A percentile compares a stretch with the other conserved stretches of the same genome.
These are phyloP conservation scores for Alternaria alternata DNA, from an alignment of 2,329 filamentous ascomycete species.

Conservation along the genomic window DNA sequence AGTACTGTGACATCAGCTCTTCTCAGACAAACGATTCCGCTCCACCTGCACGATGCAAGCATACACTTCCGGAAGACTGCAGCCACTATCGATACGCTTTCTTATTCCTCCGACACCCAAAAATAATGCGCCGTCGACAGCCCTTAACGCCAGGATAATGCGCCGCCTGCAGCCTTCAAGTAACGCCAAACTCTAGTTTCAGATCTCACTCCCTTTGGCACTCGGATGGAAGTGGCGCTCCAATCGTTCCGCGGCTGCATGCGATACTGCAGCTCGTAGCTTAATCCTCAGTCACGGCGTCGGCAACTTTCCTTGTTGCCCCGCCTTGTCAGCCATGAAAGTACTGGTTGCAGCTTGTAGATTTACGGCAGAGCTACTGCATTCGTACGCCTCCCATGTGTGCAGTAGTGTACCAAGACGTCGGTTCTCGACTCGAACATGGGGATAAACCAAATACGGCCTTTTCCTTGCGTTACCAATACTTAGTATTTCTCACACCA, in stretches of 20 bases:
- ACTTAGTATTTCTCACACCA: slow-evolving; percentile 1
- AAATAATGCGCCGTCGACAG: slow-evolving; percentile 11
- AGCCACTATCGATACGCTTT: slow-evolving; percentile 29
- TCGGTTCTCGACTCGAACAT: slow-evolving; percentile 4
- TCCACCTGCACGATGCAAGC: slow-evolving; percentile 3
- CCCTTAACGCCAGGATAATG: slow-evolving; percentile 7
- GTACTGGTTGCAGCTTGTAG: slow-evolving; percentile 5
- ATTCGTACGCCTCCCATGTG: slow-evolving; percentile 8
- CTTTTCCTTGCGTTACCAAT: slow-evolving; percentile 5
- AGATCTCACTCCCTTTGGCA: slow-evolving; percentile 1
- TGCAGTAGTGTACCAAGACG: neutral
- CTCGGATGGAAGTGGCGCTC: neutral
- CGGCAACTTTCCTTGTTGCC: slow-evolving; percentile 15
- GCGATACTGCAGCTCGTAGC: neutral
- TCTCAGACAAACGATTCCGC: neutral
- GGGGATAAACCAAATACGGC: neutral
- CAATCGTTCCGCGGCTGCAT: neutral
- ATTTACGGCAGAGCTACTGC: slow-evolving; percentile 12
- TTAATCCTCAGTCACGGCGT: neutral
- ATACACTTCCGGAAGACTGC: slow-evolving; percentile 16
- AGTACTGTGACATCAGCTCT: slow-evolving; percentile 1
- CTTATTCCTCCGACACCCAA: slow-evolving; percentile 22
- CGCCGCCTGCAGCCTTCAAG: slow-evolving; percentile 1
- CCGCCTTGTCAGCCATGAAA: slow-evolving; percentile 15
- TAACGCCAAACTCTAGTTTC: slow-evolving; percentile 1